Conservation (phyloP, 2,329 filamentous ascomycete species). For the Diaporthe sp. region DNA sequence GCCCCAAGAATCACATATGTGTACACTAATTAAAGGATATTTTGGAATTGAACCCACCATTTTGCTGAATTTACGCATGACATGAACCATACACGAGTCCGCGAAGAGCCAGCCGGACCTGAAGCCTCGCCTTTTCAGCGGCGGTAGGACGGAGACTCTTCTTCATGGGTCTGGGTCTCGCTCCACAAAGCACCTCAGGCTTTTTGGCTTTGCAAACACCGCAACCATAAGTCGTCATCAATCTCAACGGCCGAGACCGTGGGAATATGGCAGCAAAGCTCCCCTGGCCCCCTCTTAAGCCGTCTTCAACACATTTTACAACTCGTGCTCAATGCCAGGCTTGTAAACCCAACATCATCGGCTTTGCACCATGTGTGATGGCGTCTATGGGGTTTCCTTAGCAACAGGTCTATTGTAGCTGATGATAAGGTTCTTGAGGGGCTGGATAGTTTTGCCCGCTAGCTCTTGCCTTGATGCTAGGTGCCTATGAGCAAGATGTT, state of each 20-base stretch:
- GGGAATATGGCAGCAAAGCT: background rate
- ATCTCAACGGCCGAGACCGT: background rate
- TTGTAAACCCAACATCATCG: background rate
- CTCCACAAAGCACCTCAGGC: too few relatives aligned
- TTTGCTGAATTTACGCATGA: background rate
- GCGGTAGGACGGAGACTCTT: too few relatives aligned
- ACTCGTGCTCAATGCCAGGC: background rate
- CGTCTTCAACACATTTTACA: background rate
- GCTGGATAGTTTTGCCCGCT: background rate
- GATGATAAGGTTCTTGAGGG: background rate
- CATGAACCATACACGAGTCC: too few relatives aligned
- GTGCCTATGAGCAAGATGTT: background rate
- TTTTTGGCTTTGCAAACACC: background rate
- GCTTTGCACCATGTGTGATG: background rate
- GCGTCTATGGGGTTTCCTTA: background rate
- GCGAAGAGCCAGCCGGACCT: too few relatives aligned
- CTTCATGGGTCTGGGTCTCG: too few relatives aligned
- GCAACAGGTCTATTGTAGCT: background rate
- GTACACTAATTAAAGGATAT: too few relatives aligned
- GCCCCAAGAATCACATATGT: too few relatives aligned
- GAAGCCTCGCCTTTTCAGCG: too few relatives aligned
- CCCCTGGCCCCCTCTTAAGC: background rate
- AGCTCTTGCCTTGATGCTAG: background rate
- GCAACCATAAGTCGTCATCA: too few relatives aligned
- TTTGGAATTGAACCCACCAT: too few relatives aligned